Evolutionary conservation across 441 rosid species (phyloP).

Genomic region (Mallotus repandus): DNA sequence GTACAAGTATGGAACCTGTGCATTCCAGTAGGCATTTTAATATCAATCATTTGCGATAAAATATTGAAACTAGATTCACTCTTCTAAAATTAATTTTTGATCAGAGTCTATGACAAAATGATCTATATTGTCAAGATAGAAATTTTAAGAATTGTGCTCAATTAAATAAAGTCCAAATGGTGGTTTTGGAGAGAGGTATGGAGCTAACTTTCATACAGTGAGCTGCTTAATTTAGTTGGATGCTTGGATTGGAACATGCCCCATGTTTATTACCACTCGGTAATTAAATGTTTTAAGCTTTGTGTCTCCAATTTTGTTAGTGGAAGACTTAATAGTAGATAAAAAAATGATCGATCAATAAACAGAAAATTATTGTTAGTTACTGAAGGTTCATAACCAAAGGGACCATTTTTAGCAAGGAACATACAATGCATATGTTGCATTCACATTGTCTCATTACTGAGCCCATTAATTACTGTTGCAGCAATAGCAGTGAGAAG

Average conservation of each 20-base stretch:
- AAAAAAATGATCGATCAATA: background rate
- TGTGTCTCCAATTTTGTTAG: background rate
- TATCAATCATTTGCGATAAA: background rate
- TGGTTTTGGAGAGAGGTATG: background rate
- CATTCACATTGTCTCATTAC: background rate
- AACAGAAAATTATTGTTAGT: background rate
- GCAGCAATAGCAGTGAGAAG: background rate
- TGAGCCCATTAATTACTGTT: background rate
- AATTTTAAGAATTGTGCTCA: background rate
- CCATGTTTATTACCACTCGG: background rate
- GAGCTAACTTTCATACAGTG: background rate
- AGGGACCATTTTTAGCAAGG: background rate
- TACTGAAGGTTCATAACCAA: background rate
- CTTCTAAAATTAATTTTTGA: background rate
- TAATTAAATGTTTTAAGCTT: background rate
- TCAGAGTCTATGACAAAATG: background rate
- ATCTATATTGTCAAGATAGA: background rate
- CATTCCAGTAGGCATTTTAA: background rate
- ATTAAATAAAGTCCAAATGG: background rate
- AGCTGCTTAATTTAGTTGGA: background rate
- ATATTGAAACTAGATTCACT: background rate
- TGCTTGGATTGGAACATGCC: background rate
- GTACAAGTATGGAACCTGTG: background rate
- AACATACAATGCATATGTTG: background rate
- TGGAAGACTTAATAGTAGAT: background rate